Conservation (phyloP, 345 rosid genomes). For the Anastatica hierochuntica region DNA sequence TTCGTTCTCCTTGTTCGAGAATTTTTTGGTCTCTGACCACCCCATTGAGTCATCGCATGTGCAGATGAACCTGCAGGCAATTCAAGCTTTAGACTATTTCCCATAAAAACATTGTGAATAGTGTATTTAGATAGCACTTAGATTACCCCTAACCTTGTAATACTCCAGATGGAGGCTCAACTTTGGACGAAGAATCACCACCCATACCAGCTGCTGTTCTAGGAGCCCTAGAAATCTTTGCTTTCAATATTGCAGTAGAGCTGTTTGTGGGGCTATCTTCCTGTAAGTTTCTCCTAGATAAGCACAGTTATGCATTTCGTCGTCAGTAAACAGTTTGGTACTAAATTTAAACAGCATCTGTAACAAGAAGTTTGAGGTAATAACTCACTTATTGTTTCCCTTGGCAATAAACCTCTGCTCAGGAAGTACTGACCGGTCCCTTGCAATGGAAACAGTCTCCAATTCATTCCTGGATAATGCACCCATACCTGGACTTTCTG, state of each 20-base stretch:
- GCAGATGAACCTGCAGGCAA: constrained; percentile 51
- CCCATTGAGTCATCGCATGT: constrained; percentile 84
- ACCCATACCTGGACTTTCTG: constrained; percentile 51
- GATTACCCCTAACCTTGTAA: constrained; percentile 51
- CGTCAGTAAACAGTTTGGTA: constrained; percentile 5
- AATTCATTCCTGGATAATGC: constrained; percentile 43
- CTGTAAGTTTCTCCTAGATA: constrained; percentile 49
- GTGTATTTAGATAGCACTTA: constrained; percentile 35
- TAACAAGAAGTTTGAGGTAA: background rate
- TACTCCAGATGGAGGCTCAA: constrained; percentile 42
- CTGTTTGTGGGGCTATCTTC: constrained; percentile 44
- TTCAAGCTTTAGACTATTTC: constrained; percentile 35
- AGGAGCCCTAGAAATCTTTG: constrained; percentile 57
- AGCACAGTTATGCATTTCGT: constrained; percentile 8
- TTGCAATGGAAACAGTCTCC: constrained; percentile 45
- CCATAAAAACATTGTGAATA: constrained; percentile 25
- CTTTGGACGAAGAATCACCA: constrained; percentile 60
- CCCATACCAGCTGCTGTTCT: constrained; percentile 57
- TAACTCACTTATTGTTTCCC: constrained; percentile 59
- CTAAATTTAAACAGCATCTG: background rate
- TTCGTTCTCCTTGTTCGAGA: constrained; percentile 81
- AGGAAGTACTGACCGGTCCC: constrained; percentile 38
- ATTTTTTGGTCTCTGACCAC: constrained; percentile 82
- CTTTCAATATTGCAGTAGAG: constrained; percentile 49
- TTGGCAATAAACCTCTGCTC: constrained; percentile 53